Conservation (phyloP, 306 rosid genomes). For the Rosa lucieae region DNA sequence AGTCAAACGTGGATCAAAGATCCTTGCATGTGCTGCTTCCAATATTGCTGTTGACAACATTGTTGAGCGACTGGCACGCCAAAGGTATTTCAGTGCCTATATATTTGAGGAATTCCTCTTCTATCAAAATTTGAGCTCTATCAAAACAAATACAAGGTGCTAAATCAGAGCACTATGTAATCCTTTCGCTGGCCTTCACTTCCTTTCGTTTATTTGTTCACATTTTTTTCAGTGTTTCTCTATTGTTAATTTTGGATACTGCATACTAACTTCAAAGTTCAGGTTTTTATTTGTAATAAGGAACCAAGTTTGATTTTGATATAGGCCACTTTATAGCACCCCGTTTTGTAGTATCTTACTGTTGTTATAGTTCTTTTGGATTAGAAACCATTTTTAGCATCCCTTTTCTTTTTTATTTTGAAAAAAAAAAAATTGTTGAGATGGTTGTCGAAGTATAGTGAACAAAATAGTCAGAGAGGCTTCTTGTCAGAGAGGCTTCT, state of each 20-base stretch:
- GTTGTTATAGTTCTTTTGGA: neutral
- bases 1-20: conserved; percentile 93
- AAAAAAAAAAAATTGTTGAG: neutral
- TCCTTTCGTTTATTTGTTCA: neutral
- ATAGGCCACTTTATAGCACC: neutral
- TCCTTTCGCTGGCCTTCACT: neutral
- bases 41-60: conserved; percentile 99
- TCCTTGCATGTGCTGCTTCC: conserved; percentile 97
- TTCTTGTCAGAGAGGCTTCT: too few relatives aligned
- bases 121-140: neutral
- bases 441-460: neutral
- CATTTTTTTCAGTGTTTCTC: neutral
- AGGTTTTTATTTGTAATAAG: neutral
- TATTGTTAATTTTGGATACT: neutral
- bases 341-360: neutral
- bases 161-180: neutral
- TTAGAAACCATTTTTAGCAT: neutral
- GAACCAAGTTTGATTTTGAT: neutral
- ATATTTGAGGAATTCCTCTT: conserved; percentile 17
- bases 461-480: neutral
- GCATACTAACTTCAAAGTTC: neutral
- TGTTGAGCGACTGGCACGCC: conserved; percentile 88
- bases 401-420: neutral
- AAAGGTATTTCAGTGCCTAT: conserved; percentile 49
- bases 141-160: neutral